Evolutionary conservation across 2,329 filamentous ascomycete species (phyloP).

Genomic region (Nemania sp.): DNA sequence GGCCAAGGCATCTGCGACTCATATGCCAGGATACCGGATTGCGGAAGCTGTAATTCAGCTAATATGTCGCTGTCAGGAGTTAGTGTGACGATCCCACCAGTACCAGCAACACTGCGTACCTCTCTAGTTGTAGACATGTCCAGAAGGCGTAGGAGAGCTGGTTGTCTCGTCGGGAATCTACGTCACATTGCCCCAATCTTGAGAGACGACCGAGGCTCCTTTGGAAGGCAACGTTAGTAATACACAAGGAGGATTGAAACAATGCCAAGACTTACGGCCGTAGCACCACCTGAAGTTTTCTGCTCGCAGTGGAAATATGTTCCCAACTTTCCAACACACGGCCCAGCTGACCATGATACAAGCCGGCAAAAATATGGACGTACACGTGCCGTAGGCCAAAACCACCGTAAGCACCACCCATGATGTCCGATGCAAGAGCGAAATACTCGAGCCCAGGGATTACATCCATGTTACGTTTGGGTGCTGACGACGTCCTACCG

Average conservation of each 20-base stretch:
- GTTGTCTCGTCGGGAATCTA: constrained; percentile 58
- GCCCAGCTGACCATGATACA: constrained; percentile 88
- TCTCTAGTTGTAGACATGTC: constrained; percentile 93
- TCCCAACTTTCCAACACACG: constrained; percentile 83
- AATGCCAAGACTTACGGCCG: constrained; percentile 63
- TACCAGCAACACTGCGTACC: constrained; percentile 50
- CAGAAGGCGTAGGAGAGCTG: constrained; percentile 80
- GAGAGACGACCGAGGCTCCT: constrained; percentile 57
- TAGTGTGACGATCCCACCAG: constrained; percentile 22
- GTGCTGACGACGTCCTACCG: constrained; percentile 37
- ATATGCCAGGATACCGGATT: constrained; percentile 64
- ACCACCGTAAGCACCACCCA: constrained; percentile 79
- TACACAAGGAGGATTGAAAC: not conserved
- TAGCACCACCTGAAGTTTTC: constrained; percentile 71
- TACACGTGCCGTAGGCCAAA: constrained; percentile 84
- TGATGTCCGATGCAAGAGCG: constrained; percentile 81
- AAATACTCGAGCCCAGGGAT: constrained; percentile 92
- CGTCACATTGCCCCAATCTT: constrained; percentile 41
- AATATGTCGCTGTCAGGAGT: constrained; percentile 74
- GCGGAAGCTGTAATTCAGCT: constrained; percentile 74
- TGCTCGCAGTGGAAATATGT: constrained; percentile 61
- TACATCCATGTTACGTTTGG: constrained; percentile 73
- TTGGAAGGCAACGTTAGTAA: constrained; percentile 11
- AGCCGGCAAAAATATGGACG: constrained; percentile 78
- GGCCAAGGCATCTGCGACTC: constrained; percentile 71